A percentile compares a stretch with the other conserved stretches of the same genome.
These are phyloP conservation scores for Oenanthe sinensis DNA, from an alignment of 129 eudicot species.

Conservation along the genomic window DNA sequence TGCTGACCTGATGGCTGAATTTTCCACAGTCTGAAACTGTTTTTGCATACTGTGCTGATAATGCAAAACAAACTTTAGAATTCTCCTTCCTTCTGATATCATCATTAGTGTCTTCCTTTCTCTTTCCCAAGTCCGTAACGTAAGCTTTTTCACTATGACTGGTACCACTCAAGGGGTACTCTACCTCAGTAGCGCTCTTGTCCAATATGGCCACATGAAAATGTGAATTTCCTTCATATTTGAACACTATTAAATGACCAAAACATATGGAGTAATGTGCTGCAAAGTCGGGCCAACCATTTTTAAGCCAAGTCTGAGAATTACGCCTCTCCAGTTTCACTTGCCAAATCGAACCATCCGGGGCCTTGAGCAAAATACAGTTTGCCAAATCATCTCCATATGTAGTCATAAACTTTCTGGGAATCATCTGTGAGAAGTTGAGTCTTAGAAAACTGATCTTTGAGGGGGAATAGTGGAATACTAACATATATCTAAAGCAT, in stretches of 20 bases:
- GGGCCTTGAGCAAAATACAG: neutral
- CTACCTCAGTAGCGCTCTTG: neutral
- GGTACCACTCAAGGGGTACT: neutral
- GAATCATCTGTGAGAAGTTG: slow-evolving; percentile 4
- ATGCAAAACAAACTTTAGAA: neutral
- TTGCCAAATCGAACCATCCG: slow-evolving; percentile 5
- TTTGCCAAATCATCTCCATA: neutral
- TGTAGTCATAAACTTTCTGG: slow-evolving; percentile 4
- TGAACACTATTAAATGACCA: slow-evolving; percentile 14
- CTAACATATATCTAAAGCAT: neutral
- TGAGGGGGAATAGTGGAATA: neutral
- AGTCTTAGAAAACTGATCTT: neutral
- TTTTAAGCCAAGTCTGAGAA: slow-evolving; percentile 12
- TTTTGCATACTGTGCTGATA: neutral
- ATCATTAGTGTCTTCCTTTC: neutral
- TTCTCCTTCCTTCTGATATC: neutral
- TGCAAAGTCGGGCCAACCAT: slow-evolving; percentile 19
- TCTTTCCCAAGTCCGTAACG: neutral
- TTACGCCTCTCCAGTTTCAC: slow-evolving; percentile 5
- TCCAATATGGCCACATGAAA: neutral
- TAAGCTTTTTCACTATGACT: neutral
- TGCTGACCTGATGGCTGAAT: neutral
- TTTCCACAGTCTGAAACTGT: neutral
- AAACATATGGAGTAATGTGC: slow-evolving; percentile 4
- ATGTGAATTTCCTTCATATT: slow-evolving; percentile 9